phyloP scores from a whole-genome alignment of 345 rosid species.

The Boechera retrofracta region DNA sequence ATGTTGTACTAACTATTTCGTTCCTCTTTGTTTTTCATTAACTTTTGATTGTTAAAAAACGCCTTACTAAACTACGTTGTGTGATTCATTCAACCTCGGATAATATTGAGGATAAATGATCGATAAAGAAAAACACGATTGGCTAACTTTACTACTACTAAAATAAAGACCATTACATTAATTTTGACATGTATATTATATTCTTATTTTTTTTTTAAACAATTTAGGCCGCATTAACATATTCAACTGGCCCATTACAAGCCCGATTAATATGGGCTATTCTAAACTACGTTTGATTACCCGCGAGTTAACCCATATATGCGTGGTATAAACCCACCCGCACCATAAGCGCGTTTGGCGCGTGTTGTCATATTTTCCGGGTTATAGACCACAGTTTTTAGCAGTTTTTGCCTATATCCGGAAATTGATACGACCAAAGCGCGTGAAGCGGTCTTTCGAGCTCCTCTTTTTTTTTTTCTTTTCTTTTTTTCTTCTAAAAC shows the following conservation, averaged over 20 bases:
- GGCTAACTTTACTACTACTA: too few species aligned
- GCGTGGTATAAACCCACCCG: background rate
- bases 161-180: too few species aligned
- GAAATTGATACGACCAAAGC: background rate
- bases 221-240: background rate
- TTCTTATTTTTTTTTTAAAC: too few species aligned
- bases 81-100: background rate
- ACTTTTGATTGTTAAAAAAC: background rate
- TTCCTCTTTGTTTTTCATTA: background rate
- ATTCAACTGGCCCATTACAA: background rate
- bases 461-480: background rate
- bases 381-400: background rate
- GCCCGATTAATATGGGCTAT: background rate
- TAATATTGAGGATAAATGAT: too few species aligned
- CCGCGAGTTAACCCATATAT: background rate
- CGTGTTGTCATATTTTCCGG: background rate
- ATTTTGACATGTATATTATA: too few species aligned
- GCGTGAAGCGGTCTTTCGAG: background rate
- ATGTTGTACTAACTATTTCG: background rate
- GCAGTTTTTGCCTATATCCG: background rate
- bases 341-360: background rate
- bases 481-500: background rate
- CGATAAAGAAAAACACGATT: too few species aligned
- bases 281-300: background rate
- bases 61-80: background rate